Conservation (phyloP, 805 yeast genomes). For the Candida verbasci region DNA sequence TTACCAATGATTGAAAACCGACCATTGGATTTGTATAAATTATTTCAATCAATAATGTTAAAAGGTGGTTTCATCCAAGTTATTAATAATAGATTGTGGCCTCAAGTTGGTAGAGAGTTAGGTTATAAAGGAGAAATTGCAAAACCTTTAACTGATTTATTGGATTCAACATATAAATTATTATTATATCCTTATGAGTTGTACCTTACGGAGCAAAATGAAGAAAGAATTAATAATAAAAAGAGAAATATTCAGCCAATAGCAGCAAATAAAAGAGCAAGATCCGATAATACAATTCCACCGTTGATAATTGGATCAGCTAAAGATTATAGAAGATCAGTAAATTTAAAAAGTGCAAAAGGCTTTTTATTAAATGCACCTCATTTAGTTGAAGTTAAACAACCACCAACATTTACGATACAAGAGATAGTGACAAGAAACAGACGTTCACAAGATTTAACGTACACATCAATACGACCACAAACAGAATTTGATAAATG, state of each 20-base stretch:
- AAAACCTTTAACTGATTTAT: conserved; percentile 65
- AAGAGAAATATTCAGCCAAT: conserved; percentile 1
- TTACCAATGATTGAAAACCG: conserved; percentile 66
- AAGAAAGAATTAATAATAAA: not conserved
- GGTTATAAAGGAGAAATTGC: conserved; percentile 71
- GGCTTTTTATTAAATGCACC: conserved; percentile 52
- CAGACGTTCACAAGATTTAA: conserved; percentile 7
- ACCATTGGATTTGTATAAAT: conserved; percentile 57
- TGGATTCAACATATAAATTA: conserved; percentile 55
- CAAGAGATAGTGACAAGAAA: conserved; percentile 9
- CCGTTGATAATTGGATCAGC: conserved; percentile 47
- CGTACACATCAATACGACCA: conserved; percentile 15
- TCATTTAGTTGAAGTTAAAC: conserved; percentile 40
- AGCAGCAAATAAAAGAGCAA: not conserved
- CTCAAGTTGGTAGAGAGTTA: conserved; percentile 74
- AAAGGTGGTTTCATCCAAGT: conserved; percentile 68
- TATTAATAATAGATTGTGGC: conserved; percentile 70
- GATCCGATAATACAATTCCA: conserved; percentile 2
- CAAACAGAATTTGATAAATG: conserved; percentile 15
- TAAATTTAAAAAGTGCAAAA: conserved; percentile 42
- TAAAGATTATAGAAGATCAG: conserved; percentile 40
- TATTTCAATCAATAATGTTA: conserved; percentile 52
- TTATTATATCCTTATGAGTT: conserved; percentile 30
- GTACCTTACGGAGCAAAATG: conserved; percentile 1
- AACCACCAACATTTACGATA: conserved; percentile 13